These are phyloP conservation scores for Suillus hirtellus DNA, from an alignment of 768 basidiomycete genomes.

Conservation along the genomic window DNA sequence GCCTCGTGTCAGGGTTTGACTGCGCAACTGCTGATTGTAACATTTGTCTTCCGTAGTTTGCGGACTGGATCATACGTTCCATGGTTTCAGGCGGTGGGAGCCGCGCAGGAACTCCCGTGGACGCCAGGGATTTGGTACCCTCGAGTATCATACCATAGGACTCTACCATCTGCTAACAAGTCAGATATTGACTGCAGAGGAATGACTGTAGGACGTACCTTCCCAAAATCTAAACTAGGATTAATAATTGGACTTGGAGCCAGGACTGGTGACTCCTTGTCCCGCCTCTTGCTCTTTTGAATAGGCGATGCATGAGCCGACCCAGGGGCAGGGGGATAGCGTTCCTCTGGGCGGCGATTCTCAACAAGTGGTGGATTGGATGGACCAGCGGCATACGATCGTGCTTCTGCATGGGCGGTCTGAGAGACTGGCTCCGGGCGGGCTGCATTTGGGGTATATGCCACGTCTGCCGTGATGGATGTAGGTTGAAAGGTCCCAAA, in stretches of 20 bases:
- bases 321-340: slow-evolving; percentile 29
- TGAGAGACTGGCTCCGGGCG: slow-evolving; percentile 34
- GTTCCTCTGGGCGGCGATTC: slow-evolving; percentile 34
- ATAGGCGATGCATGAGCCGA: slow-evolving; percentile 30
- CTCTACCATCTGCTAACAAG: slow-evolving; percentile 38
- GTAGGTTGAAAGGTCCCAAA: slow-evolving; percentile 33
- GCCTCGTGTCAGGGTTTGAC: slow-evolving; percentile 31
- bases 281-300: slow-evolving; percentile 38
- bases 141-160: slow-evolving; percentile 47
- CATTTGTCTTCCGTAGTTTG: slow-evolving; percentile 37
- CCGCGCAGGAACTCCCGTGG: slow-evolving; percentile 22
- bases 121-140: slow-evolving; percentile 32
- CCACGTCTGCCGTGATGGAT: slow-evolving; percentile 36
- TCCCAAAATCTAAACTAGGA: slow-evolving; percentile 41
- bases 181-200: slow-evolving; percentile 14
- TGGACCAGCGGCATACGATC: slow-evolving; percentile 29
- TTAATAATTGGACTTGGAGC: slow-evolving; percentile 26
- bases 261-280: slow-evolving; percentile 35
- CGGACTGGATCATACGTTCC: slow-evolving; percentile 49
- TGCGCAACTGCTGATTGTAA: slow-evolving; percentile 31
- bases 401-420: slow-evolving; percentile 31
- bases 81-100: slow-evolving; percentile 34
- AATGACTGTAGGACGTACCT: slow-evolving; percentile 31
- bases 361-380: slow-evolving; percentile 34
- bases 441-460: slow-evolving; percentile 34